These are phyloP conservation scores for Phlyctochytrium bullatum DNA, from an alignment of 192 early-diverging fungal genomes.

Conservation along the genomic window DNA sequence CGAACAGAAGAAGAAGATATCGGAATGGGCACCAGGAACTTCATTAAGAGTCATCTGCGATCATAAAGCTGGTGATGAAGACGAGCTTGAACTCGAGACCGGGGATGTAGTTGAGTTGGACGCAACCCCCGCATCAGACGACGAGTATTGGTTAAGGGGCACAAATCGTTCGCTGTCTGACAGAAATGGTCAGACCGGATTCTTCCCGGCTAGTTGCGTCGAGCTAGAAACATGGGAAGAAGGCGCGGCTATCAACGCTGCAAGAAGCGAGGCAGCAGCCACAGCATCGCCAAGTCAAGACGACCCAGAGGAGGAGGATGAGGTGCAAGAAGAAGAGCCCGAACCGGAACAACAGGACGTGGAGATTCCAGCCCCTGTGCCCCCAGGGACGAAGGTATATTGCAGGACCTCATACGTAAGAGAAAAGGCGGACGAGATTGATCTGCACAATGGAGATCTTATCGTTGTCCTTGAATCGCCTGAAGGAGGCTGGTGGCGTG, in stretches of 20 bases:
- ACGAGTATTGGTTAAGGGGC: conserved; percentile 43
- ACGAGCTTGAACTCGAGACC: conserved; percentile 37
- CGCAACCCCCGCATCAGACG: conserved; percentile 23
- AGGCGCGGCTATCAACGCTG: not conserved
- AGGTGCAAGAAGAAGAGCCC: conserved; percentile 13
- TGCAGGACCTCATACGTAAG: conserved; percentile 25
- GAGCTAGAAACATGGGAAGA: conserved; percentile 42
- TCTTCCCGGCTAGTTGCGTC: conserved; percentile 43
- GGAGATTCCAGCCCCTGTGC: conserved; percentile 32
- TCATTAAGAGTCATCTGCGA: conserved; percentile 24
- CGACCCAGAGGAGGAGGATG: conserved; percentile 5
- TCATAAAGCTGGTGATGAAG: conserved; percentile 25
- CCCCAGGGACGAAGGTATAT: conserved; percentile 35
- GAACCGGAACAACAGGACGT: conserved; percentile 9
- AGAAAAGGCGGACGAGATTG: conserved; percentile 51
- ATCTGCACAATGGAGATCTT: conserved; percentile 36
- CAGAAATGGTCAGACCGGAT: conserved; percentile 46
- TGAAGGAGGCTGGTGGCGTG: conserved; percentile 60
- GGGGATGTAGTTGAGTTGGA: conserved; percentile 38
- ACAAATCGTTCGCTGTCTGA: conserved; percentile 42
- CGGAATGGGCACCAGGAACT: conserved; percentile 7
- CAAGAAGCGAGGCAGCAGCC: not conserved
- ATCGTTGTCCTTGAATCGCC: conserved; percentile 51
- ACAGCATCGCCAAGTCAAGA: not conserved
- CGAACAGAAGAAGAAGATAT: not conserved